Evolutionary conservation across 768 basidiomycete species (phyloP).

Genomic region (Panellus pusillus): DNA sequence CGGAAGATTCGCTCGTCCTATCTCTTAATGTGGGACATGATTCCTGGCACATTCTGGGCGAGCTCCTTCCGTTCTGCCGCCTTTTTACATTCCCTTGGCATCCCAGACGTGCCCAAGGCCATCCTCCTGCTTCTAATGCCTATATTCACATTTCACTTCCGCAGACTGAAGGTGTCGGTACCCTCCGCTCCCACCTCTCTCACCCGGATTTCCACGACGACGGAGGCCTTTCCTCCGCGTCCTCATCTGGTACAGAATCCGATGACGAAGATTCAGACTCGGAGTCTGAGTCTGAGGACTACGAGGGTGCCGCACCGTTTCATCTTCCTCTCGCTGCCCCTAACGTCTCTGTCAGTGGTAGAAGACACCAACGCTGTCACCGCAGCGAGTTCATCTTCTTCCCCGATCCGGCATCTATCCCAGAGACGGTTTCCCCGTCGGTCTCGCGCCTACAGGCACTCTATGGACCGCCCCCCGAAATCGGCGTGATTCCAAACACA

Average conservation of each 20-base stretch:
- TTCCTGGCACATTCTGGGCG: neutral
- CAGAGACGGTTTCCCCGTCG: slow-evolving; percentile 1
- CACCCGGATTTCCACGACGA: slow-evolving; percentile 71
- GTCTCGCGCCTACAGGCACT: slow-evolving; percentile 10
- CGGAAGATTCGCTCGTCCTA: too few relatives aligned
- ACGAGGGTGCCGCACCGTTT: slow-evolving; percentile 14
- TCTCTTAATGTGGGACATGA: neutral
- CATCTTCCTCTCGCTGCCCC: neutral
- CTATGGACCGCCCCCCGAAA: slow-evolving; percentile 8
- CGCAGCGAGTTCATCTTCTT: neutral
- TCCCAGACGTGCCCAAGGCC: neutral
- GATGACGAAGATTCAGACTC: slow-evolving; percentile 29
- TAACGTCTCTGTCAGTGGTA: too few relatives aligned
- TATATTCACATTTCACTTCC: neutral
- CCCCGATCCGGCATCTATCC: too few relatives aligned
- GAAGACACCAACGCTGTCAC: neutral
- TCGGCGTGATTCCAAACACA: slow-evolving; percentile 11
- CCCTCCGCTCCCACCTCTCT: slow-evolving; percentile 61
- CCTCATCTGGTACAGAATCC: slow-evolving; percentile 24
- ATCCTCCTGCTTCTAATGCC: neutral
- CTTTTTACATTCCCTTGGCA: neutral
- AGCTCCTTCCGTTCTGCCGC: neutral
- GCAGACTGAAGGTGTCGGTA: slow-evolving; percentile 86
- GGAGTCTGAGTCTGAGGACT: slow-evolving; percentile 20
- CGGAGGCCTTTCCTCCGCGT: slow-evolving; percentile 62